Evolutionary conservation across 1,284 basidiomycete genomes (phyloP), one percentile per base, ranked within the genome.

Genomic region (Cryptococcus sp.): DNA sequence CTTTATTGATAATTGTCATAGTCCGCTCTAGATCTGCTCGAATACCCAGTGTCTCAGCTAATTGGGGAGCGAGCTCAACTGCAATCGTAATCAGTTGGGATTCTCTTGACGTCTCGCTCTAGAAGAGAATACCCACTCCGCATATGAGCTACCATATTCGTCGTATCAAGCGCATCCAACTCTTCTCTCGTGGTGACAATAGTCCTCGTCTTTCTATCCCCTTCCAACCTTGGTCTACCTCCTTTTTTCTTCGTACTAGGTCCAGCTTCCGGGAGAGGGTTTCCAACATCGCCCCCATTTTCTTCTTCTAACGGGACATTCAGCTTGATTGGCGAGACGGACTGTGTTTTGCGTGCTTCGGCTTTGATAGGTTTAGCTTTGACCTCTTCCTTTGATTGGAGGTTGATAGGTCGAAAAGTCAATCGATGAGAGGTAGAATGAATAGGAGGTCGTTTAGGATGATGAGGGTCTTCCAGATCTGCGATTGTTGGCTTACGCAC

Each of bases 381-480:
- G 2, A 23, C 23, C 23, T 23, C 23, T 23, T 23, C 23, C 23
- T 23, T 23, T 2, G 23, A 23, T 23, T 41, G 38, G 1, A 41
- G 38, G 15, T 38, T 54, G 36, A 67, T 52, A n/a, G 55, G 59
- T 35, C 58, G 60, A 49, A 67, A 58, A 32, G 55, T 52, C 32
- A 67, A 38, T 45, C 62, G 58, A 43, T 58, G 48, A 11, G 46
- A 42, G 3, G 63, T 65, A 36, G 53, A 57, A 36, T 61, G 43
- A 4, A 50, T 47, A 8, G 65, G 63, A 0, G 56, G 62, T 50
- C 63, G 56, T 15, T 46, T 50, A 1, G 64, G 58, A 5, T 49
- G 33, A 41, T 63, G 61, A 5, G 64, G 62, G 41, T 63, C 56
- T 5, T 64, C 60, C 37, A 61, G 61, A 48, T 64, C 65, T 65